Conservation (phyloP, 768 basidiomycete species). For the Pleurotus sapidus region DNA sequence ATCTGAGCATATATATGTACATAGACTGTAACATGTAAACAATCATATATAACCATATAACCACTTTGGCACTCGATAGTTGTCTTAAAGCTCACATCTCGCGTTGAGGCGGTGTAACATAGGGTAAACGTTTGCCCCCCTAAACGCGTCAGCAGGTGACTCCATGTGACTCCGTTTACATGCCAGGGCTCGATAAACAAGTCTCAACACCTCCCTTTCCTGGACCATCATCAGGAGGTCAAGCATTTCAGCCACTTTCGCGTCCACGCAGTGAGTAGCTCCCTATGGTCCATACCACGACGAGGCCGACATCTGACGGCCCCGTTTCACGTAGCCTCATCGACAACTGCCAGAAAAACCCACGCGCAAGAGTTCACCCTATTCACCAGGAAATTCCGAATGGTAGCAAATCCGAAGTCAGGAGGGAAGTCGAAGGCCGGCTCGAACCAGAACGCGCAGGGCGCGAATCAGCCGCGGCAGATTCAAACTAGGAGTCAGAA, state of each 20-base stretch:
- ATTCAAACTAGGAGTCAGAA: conserved; percentile 66
- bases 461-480: conserved; percentile 8
- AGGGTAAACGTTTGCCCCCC: neutral
- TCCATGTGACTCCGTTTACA: conserved; percentile 5
- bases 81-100: too few species aligned
- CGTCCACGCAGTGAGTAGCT: conserved; percentile 5
- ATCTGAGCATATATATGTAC: too few species aligned
- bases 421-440: conserved; percentile 65
- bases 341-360: neutral
- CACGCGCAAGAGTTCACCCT: neutral
- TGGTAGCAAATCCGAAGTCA: conserved; percentile 50
- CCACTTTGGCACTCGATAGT: too few species aligned
- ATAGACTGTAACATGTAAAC: too few species aligned
- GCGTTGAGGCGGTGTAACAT: too few species aligned
- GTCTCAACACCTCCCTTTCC: conserved; percentile 5
- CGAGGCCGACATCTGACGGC: too few species aligned
- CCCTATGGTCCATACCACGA: neutral
- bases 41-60: too few species aligned
- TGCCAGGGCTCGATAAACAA: neutral
- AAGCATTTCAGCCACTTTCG: conserved; percentile 9
- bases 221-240: conserved; percentile 9
- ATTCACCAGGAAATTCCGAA: conserved; percentile 10
- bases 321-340: neutral
- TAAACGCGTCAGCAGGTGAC: neutral
- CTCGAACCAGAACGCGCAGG: conserved; percentile 42